Conservation (phyloP, 805 yeast species). For the Wickerhamomyces bovis region DNA sequence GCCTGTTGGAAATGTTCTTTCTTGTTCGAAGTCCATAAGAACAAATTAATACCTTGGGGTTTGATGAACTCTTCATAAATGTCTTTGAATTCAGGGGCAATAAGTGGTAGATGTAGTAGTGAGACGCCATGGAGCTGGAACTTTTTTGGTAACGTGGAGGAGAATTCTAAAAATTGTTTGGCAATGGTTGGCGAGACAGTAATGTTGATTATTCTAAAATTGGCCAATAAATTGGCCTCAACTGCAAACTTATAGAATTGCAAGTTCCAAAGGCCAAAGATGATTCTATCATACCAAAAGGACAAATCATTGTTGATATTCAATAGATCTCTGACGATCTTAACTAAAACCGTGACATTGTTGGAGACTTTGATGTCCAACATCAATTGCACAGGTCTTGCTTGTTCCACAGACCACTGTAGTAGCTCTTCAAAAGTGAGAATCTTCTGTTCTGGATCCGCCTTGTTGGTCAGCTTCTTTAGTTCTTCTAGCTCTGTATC, state of each 20-base stretch:
- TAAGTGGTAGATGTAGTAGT: slow-evolving; percentile 26
- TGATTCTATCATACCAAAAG: slow-evolving; percentile 40
- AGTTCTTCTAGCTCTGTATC: slow-evolving; percentile 31
- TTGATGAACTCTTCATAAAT: slow-evolving; percentile 24
- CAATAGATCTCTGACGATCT: slow-evolving; percentile 31
- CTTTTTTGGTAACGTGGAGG: slow-evolving; percentile 29
- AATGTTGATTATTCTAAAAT: slow-evolving; percentile 31
- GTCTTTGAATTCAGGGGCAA: slow-evolving; percentile 32
- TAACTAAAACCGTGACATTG: slow-evolving; percentile 35
- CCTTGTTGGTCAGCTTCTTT: slow-evolving; percentile 28
- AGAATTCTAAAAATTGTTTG: slow-evolving; percentile 28
- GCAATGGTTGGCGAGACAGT: slow-evolving; percentile 30
- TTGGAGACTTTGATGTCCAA: slow-evolving; percentile 47
- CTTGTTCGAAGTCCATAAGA: slow-evolving; percentile 49
- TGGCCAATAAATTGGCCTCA: slow-evolving; percentile 30
- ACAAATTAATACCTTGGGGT: slow-evolving; percentile 30
- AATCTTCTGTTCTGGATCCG: slow-evolving; percentile 30
- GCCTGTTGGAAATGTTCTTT: slow-evolving; percentile 32
- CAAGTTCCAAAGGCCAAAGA: slow-evolving; percentile 49
- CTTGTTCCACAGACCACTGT: slow-evolving; percentile 28
- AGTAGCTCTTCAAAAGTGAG: slow-evolving; percentile 37
- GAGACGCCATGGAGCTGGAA: slow-evolving; percentile 28
- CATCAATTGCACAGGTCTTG: slow-evolving; percentile 29
- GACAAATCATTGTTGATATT: slow-evolving; percentile 31
- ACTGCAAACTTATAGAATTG: slow-evolving; percentile 40